Conservation (phyloP, 495 filamentous ascomycete species). For the Podospora conica region DNA sequence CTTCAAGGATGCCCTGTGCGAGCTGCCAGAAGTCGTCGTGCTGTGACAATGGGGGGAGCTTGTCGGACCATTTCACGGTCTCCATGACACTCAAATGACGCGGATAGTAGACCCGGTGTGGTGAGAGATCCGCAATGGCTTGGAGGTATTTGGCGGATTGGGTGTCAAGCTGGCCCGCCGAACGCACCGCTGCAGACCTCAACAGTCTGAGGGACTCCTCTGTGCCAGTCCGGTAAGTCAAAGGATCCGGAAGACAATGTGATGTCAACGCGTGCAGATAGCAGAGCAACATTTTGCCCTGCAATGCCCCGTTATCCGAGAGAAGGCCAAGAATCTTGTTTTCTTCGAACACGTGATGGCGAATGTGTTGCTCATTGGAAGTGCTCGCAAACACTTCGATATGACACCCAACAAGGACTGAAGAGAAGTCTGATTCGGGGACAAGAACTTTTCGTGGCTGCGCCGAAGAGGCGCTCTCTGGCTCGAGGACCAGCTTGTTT, state of each 20-base stretch:
- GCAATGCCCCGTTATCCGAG: slow-evolving; percentile 45
- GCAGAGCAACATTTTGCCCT: slow-evolving; percentile 46
- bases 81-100: not conserved
- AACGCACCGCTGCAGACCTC: slow-evolving; percentile 27
- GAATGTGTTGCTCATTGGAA: slow-evolving; percentile 11
- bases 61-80: not conserved
- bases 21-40: slow-evolving; percentile 1
- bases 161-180: slow-evolving; percentile 39
- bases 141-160: slow-evolving; percentile 36
- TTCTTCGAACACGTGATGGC: slow-evolving; percentile 37
- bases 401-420: slow-evolving; percentile 25
- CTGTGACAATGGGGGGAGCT: not conserved
- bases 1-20: not conserved
- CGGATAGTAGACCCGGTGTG: slow-evolving; percentile 34
- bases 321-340: slow-evolving; percentile 46
- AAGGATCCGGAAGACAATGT: slow-evolving; percentile 49
- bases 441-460: slow-evolving; percentile 42
- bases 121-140: slow-evolving; percentile 47
- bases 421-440: slow-evolving; percentile 39
- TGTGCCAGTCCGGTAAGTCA: slow-evolving; percentile 55
- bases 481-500: slow-evolving; percentile 47
- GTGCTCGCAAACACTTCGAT: slow-evolving; percentile 35
- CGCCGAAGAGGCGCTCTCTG: slow-evolving; percentile 1
- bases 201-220: slow-evolving; percentile 53
- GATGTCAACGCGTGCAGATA: slow-evolving; percentile 61